Evolutionary conservation across 768 basidiomycete genomes (phyloP).

Genomic region (Xerocomus spinulosus): DNA sequence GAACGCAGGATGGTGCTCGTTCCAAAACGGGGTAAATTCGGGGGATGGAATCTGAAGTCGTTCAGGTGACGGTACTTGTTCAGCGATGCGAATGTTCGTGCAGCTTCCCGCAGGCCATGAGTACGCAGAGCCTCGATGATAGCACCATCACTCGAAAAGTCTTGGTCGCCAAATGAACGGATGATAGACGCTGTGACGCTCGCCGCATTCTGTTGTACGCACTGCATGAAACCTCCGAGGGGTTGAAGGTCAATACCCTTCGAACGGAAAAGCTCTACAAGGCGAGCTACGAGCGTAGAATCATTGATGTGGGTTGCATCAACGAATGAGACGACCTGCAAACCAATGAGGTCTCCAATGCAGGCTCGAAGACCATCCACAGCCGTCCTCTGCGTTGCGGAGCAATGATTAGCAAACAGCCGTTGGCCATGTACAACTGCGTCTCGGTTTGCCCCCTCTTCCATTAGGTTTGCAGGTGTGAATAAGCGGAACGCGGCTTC

Average conservation of each 20-base stretch:
- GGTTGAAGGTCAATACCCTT: constrained; percentile 30
- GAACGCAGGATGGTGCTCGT: constrained; percentile 49
- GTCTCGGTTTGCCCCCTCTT: constrained; percentile 29
- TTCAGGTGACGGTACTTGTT: constrained; percentile 47
- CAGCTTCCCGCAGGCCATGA: constrained; percentile 33
- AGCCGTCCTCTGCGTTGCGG: constrained; percentile 45
- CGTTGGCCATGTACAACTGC: constrained; percentile 35
- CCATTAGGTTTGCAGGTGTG: constrained; percentile 62
- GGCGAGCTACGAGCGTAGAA: constrained; percentile 20
- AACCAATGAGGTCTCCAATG: constrained; percentile 67
- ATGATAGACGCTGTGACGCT: constrained; percentile 56
- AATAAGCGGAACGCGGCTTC: constrained; percentile 62
- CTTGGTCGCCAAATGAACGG: constrained; percentile 63
- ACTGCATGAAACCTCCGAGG: constrained; percentile 32
- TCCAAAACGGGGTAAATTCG: constrained; percentile 61
- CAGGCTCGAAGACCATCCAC: constrained; percentile 54
- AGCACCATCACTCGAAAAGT: constrained; percentile 47
- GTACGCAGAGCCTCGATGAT: constrained; percentile 45
- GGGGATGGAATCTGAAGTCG: constrained; percentile 51
- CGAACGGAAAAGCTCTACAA: constrained; percentile 35
- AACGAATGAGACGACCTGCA: constrained; percentile 49
- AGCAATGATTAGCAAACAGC: constrained; percentile 61
- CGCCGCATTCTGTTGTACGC: constrained; percentile 46
- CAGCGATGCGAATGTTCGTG: constrained; percentile 45
- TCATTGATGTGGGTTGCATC: constrained; percentile 25